These are phyloP conservation scores for Eucommia ulmoides DNA, from an alignment of 257 asterid species.

Conservation along the genomic window DNA sequence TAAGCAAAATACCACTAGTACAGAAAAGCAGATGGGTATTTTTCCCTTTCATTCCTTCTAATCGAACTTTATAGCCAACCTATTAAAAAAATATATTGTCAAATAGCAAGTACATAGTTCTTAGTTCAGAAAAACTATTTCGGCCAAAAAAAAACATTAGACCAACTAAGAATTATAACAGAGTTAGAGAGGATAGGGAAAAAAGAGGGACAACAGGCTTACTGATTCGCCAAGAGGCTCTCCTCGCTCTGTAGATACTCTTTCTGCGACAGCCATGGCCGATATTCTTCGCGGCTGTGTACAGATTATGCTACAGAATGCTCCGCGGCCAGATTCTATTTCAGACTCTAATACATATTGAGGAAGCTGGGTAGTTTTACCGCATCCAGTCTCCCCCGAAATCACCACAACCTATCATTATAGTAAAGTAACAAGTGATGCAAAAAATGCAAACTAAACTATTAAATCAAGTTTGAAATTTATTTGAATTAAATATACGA, in stretches of 20 bases:
- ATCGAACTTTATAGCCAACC: conserved; percentile 97
- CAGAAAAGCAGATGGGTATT: conserved; percentile 91
- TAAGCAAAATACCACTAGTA: conserved; percentile 95
- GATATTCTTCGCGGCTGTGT: conserved; percentile 98
- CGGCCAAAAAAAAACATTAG: not conserved
- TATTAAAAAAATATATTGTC: conserved; percentile 34
- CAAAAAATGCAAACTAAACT: too few species aligned
- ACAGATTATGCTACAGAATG: conserved; percentile 91
- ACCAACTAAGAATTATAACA: too few species aligned
- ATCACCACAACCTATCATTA: conserved; percentile 73
- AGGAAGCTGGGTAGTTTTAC: conserved; percentile 98
- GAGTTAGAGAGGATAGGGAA: too few species aligned
- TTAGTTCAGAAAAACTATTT: not conserved
- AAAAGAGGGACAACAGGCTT: conserved; percentile 30
- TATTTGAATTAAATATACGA: too few species aligned
- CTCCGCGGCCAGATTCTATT: conserved; percentile 97
- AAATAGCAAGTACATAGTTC: conserved; percentile 15
- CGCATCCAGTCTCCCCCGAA: conserved; percentile 99
- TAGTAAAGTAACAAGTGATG: too few species aligned
- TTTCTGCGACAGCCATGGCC: conserved; percentile 90
- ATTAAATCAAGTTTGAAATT: too few species aligned
- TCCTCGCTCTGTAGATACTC: conserved; percentile 96
- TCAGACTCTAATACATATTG: conserved; percentile 91
- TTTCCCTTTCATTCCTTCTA: conserved; percentile 95
- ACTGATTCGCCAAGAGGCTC: conserved; percentile 98